phyloP scores from a whole-genome alignment of 208 protist species.

The Trichomonas vaginalis region DNA sequence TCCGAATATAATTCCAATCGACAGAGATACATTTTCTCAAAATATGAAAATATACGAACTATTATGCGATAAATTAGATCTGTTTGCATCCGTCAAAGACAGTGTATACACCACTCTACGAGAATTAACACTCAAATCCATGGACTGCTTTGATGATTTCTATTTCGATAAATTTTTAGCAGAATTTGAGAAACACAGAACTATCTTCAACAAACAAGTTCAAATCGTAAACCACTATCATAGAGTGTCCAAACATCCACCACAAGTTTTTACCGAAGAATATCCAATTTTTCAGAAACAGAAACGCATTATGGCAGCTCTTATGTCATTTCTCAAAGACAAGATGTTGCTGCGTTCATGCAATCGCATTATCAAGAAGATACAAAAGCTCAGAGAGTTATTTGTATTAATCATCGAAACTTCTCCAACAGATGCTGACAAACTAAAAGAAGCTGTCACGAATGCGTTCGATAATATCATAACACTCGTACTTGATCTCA shows the following conservation, averaged over 20 bases:
- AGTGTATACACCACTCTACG: not conserved
- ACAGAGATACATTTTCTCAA: not conserved
- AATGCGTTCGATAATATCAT: not conserved
- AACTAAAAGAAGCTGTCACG: not conserved
- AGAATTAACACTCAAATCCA: not conserved
- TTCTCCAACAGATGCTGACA: not conserved
- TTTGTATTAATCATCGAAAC: not conserved
- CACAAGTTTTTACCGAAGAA: not conserved
- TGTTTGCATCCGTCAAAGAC: not conserved
- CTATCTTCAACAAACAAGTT: not conserved
- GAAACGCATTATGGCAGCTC: not conserved
- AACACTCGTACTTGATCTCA: not conserved
- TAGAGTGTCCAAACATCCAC: not conserved
- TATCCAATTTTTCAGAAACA: not conserved
- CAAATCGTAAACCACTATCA: not conserved
- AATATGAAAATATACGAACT: not conserved
- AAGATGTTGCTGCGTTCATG: not conserved
- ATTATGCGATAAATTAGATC: not conserved
- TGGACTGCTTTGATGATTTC: not conserved
- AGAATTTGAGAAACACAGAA: not conserved
- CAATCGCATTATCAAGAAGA: not conserved
- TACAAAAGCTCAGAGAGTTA: not conserved
- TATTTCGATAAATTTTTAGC: not conserved
- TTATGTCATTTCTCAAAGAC: not conserved
- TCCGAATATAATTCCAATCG: not conserved